Evolutionary conservation across 768 basidiomycete species (phyloP), one percentile per base, ranked within the genome.

Genomic region (Collybia sordida): DNA sequence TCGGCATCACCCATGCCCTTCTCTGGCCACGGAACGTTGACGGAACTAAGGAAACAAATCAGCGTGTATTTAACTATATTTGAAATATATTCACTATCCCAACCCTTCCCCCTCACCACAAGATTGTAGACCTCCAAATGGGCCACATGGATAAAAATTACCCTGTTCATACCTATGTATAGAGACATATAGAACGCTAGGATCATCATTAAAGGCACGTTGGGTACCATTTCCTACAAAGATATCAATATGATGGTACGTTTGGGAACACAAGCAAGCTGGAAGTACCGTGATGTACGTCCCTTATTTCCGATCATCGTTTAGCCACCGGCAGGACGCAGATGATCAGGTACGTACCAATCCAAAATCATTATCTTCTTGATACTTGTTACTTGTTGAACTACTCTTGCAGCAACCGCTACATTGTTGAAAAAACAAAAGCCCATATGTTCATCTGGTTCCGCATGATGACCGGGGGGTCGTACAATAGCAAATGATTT

Each of bases 391-490:
- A 75, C 58, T 54, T 87, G 72, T 63, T 91, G 86, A 17, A 90
- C 83, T 21, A 93, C 89, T 60, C 83, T 82, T 17, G 92, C 81
- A 1, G 95, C 95, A 14, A 99, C 90, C 0, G 97, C 88, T 27
- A 96, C 94, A 63, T 99, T 99, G 68, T 99, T 99, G 73, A 94
- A 97, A 74, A 99, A 97, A 69, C 97, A 98, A 67, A 99, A 99
- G 1, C 97, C 97, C 95, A 98, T 98, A 55, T 93, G 90, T 63
- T 95, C 89, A 56, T 97, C 92, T 4, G 97, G 97, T 64, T 99
- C 97, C 5, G 97, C 95, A 62, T 99, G 97, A 64, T 99, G 97
- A 0, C 97, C 97, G 0, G 97, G 97, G 11, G 97, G 97, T 46
- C 97, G 82, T 28, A 98, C 95, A 53, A 98, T 92, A 2, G 97